Evolutionary conservation across 129 eudicot species (phyloP).

Genomic region (Flaveria trinervia): DNA sequence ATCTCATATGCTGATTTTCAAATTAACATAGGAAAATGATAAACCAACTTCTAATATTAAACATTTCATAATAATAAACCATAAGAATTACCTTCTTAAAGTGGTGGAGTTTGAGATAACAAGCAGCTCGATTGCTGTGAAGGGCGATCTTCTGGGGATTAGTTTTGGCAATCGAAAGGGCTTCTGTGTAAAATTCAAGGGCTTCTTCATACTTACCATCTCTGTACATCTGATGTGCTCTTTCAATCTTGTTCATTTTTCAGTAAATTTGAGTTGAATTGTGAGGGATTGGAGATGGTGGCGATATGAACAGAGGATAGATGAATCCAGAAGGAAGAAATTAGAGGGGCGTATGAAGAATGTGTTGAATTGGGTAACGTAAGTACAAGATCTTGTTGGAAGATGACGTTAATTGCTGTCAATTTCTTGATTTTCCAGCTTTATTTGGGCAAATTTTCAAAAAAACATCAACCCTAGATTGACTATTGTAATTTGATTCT

Average conservation of each 20-base stretch:
- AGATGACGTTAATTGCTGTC: too few species aligned
- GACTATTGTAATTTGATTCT: too few species aligned
- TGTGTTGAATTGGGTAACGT: too few species aligned
- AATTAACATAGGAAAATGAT: background rate
- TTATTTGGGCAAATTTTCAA: too few species aligned
- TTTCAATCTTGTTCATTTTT: conserved; percentile 67
- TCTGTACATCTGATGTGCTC: conserved; percentile 92
- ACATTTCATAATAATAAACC: background rate
- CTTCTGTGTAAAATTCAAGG: conserved; percentile 64
- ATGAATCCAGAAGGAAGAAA: too few species aligned
- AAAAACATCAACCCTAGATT: too few species aligned
- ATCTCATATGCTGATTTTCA: background rate
- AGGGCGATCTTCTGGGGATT: conserved; percentile 86
- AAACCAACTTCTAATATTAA: background rate
- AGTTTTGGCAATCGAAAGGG: conserved; percentile 77
- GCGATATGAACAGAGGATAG: too few species aligned
- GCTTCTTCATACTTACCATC: conserved; percentile 76
- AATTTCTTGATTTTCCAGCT: too few species aligned
- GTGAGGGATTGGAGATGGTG: too few species aligned
- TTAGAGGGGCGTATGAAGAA: too few species aligned
- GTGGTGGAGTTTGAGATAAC: conserved; percentile 81
- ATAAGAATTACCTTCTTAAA: conserved; percentile 61
- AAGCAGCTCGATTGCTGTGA: conserved; percentile 96
- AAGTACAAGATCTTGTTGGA: too few species aligned
- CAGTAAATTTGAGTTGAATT: too few species aligned